These are phyloP conservation scores for Cercospora beticola DNA, from an alignment of 2,329 filamentous ascomycete genomes.

Conservation along the genomic window DNA sequence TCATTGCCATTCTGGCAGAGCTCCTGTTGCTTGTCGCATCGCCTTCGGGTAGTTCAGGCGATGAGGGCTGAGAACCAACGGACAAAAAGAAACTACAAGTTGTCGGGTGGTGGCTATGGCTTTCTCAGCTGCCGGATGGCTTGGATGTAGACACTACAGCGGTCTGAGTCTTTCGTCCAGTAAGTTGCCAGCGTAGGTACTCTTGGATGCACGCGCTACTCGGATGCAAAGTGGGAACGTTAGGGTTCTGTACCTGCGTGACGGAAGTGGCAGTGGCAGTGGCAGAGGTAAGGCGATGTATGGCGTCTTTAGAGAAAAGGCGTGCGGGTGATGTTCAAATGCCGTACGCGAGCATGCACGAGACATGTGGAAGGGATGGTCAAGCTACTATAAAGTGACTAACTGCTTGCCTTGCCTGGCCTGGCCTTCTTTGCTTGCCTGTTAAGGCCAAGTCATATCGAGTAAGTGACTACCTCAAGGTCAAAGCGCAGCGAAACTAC, in stretches of 20 bases:
- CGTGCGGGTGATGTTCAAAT: neutral
- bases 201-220: neutral
- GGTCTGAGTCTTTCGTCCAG: neutral
- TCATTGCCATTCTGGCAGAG: slow-evolving; percentile 3
- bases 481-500: neutral
- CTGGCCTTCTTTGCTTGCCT: neutral
- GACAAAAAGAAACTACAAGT: neutral
- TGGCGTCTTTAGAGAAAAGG: neutral
- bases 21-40: neutral
- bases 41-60: neutral
- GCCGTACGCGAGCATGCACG: neutral
- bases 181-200: neutral
- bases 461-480: neutral
- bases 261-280: slow-evolving; percentile 3
- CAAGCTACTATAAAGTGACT: neutral
- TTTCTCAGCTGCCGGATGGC: neutral
- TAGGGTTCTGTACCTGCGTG: neutral
- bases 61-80: neutral
- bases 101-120: neutral
- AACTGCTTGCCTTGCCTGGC: neutral
- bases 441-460: neutral
- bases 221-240: neutral
- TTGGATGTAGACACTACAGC: neutral
- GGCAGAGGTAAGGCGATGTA: neutral
- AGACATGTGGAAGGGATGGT: neutral